Evolutionary conservation across 1,139 yeast species (phyloP).

Genomic region (Debaryomycetaceae sp.): DNA sequence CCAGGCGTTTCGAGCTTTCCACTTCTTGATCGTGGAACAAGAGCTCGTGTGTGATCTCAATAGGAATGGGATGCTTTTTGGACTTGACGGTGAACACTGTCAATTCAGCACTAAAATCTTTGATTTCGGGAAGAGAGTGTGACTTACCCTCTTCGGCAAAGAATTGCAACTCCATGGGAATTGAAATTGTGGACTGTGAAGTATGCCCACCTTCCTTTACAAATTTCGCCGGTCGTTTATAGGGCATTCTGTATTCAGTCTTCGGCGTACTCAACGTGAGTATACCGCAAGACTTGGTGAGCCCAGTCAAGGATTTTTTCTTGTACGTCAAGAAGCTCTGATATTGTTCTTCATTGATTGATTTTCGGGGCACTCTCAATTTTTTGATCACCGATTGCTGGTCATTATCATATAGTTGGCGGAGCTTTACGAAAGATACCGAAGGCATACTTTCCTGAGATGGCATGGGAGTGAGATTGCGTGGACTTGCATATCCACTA

Average conservation of each 20-base stretch:
- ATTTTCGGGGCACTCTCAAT: conserved; percentile 7
- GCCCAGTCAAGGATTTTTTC: conserved; percentile 34
- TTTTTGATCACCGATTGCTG: conserved; percentile 3
- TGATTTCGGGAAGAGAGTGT: conserved; percentile 24
- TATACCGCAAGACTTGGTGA: conserved; percentile 29
- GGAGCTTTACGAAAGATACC: conserved; percentile 7
- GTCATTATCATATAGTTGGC: conserved; percentile 26
- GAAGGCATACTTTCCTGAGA: conserved; percentile 10
- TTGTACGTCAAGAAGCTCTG: conserved; percentile 19
- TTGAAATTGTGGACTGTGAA: too few species aligned
- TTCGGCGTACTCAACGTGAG: conserved; percentile 37
- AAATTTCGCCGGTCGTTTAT: conserved; percentile 31
- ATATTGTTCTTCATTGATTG: conserved; percentile 6
- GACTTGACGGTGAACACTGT: conserved; percentile 36
- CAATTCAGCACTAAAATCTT: conserved; percentile 29
- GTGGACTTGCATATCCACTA: conserved; percentile 5
- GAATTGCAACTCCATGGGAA: conserved; percentile 36
- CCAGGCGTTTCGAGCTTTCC: conserved; percentile 19
- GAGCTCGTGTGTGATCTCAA: conserved; percentile 40
- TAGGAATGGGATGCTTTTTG: conserved; percentile 32
- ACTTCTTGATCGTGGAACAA: conserved; percentile 27
- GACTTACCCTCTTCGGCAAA: conserved; percentile 17
- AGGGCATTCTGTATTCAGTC: conserved; percentile 23
- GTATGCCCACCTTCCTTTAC: conserved; percentile 13
- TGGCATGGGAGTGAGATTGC: conserved; percentile 13